These are phyloP conservation scores for Zygoascus tannicola DNA, from an alignment of 805 yeast species.

Conservation along the genomic window DNA sequence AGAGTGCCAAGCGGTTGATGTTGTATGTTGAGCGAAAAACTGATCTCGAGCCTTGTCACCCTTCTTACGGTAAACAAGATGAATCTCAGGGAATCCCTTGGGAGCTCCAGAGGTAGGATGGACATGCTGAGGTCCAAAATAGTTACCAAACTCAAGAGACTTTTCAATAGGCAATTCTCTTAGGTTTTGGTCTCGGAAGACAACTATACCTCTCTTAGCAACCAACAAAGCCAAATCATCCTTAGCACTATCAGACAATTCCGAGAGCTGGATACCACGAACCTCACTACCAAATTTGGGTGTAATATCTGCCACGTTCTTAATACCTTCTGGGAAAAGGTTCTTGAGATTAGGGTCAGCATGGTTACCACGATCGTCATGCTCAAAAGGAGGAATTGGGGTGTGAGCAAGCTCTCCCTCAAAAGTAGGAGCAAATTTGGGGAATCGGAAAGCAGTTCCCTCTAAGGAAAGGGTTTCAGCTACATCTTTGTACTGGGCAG, in stretches of 20 bases:
- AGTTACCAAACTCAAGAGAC: constrained; percentile 42
- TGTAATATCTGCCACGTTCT: constrained; percentile 33
- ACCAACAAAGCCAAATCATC: constrained; percentile 41
- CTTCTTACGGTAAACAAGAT: constrained; percentile 46
- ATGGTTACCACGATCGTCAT: constrained; percentile 52
- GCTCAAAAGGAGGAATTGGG: constrained; percentile 47
- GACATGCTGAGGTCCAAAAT: constrained; percentile 63
- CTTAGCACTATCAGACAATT: constrained; percentile 35
- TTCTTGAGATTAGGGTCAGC: constrained; percentile 52
- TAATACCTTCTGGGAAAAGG: constrained; percentile 34
- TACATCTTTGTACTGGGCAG: neutral
- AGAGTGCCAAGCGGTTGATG: constrained; percentile 49
- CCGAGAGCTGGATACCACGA: constrained; percentile 37
- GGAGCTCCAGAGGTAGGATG: constrained; percentile 74
- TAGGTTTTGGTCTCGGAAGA: constrained; percentile 42
- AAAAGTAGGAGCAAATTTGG: constrained; percentile 62
- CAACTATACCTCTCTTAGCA: constrained; percentile 43
- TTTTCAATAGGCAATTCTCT: constrained; percentile 30
- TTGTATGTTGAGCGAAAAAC: constrained; percentile 22
- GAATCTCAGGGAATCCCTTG: constrained; percentile 47
- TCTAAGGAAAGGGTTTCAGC: neutral
- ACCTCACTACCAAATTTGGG: constrained; percentile 55
- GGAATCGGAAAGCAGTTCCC: constrained; percentile 27
- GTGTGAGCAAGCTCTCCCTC: constrained; percentile 47
- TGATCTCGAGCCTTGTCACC: constrained; percentile 19